Base-by-base conservation (phyloP, 2,329 filamentous ascomycete species). In the Aplosporella prunicola region DNA sequence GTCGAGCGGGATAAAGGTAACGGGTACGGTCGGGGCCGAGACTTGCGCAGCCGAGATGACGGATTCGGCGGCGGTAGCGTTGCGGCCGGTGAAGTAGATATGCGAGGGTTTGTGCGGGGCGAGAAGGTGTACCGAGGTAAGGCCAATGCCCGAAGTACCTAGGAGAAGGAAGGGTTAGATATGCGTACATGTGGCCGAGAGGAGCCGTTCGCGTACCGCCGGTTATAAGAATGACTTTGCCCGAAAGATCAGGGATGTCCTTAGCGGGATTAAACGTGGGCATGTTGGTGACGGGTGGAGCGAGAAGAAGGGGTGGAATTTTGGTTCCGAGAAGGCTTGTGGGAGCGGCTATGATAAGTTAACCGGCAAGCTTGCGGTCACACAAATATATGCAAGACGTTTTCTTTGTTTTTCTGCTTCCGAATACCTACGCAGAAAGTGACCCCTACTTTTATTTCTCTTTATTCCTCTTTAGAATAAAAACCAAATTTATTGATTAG, bases 21-120 rank as follows among this genome's bases (percentile, higher is more conserved):
- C 52, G 7, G 49, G 49, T 30, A 56, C 58, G 29, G 54, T 47
- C 3, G 63, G 58, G 3, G 57, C 49, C 5, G 44, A 34, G 5
- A 44, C 39, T 15, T 58, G 54, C 47, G 68, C 55, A n/a, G 60
- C 53, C 14, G 50, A 34, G 39, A 68, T 63, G 14, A 63, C 55
- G n/a, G 54, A 45, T 9, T 52, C 40, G 20, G 63, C 66, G 48
- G 64, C 66, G 30, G 55, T 56, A 10, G 53, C 48, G 20, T 55
- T 64, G 40, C 68, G 62, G 1, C 64, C 63, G 20, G 61, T 61
- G 44, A 73, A 58, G 49, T 64, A 69, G 45, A 73, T 66, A 6
- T 57, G 51, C 5, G 51, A 30, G 8, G 67, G 67, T 5, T 58
- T 56, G 47, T 69, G 65, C 5, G 57, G 53, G 17, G 63, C 57